Conservation (phyloP, 23 red algal species). For the Chondrus crispus region DNA sequence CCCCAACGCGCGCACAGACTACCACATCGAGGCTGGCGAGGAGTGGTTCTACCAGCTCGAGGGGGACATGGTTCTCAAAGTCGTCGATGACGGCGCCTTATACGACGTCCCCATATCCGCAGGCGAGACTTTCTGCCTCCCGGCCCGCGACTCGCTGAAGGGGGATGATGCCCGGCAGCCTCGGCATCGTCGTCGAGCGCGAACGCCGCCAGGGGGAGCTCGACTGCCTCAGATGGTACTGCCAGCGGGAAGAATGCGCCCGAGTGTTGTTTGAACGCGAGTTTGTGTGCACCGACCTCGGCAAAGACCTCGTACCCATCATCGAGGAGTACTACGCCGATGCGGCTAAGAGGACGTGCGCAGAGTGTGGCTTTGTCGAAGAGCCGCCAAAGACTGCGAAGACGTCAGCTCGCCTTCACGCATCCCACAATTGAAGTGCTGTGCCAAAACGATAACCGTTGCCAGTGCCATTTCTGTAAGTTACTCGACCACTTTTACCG, state of each 20-base stretch:
- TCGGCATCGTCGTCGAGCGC: conserved; percentile 97
- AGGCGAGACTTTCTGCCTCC: conserved; percentile 89
- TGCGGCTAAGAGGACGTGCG: conserved; percentile 66
- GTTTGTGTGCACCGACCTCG: conserved; percentile 85
- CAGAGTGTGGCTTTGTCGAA: conserved; percentile 87
- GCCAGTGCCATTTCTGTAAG: too few species aligned
- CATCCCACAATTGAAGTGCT: too few species aligned
- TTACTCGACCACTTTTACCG: too few species aligned
- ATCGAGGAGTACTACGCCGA: conserved; percentile 80
- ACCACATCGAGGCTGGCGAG: conserved; percentile 88
- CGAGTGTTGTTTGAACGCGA: conserved; percentile 59
- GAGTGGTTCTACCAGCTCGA: conserved; percentile 98
- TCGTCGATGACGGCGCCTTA: conserved; percentile 74
- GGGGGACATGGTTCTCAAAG: conserved; percentile 78
- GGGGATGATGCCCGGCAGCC: conserved; percentile 55
- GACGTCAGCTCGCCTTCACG: too few species aligned
- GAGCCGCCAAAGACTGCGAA: neutral
- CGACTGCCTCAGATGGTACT: conserved; percentile 95
- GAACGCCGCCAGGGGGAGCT: conserved; percentile 65
- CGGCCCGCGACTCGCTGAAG: conserved; percentile 76
- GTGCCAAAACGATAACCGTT: too few species aligned
- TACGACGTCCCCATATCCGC: conserved; percentile 67
- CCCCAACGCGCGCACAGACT: conserved; percentile 93
- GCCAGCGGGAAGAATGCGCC: conserved; percentile 63
- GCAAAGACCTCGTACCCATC: conserved; percentile 78